phyloP scores from a whole-genome alignment of 371 early-diverging fungal species.

The Mortierella sp. region DNA sequence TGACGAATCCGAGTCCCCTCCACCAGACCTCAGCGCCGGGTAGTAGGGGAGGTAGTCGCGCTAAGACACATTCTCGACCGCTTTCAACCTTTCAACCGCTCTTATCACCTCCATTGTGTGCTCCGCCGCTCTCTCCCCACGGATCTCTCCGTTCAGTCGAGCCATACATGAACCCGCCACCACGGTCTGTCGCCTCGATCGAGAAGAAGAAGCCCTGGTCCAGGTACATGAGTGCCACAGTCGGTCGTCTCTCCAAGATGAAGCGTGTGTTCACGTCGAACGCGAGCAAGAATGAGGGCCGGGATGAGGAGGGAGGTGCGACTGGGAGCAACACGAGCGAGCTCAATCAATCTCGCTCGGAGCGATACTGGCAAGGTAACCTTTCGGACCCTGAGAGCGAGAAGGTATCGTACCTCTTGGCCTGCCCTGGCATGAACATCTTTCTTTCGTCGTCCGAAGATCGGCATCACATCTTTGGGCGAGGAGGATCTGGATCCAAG shows the following conservation, averaged over 20 bases:
- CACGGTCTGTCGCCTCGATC: conserved; percentile 12
- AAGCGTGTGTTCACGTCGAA: conserved; percentile 32
- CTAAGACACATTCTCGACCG: conserved; percentile 21
- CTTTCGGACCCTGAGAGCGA: conserved; percentile 24
- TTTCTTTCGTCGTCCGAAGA: conserved; percentile 18
- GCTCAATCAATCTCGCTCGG: conserved; percentile 4
- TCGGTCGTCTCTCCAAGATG: conserved; percentile 40
- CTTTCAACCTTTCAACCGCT: conserved; percentile 2
- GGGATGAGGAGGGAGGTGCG: neutral
- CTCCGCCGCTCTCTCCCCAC: conserved; percentile 5
- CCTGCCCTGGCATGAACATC: conserved; percentile 25
- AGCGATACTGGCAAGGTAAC: conserved; percentile 22
- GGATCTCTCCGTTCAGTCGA: conserved; percentile 27
- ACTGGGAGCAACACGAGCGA: neutral
- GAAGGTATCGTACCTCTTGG: conserved; percentile 27
- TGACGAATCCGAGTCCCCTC: neutral
- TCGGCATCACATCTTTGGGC: conserved; percentile 12
- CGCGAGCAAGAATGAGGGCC: conserved; percentile 15
- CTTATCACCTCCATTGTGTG: neutral
- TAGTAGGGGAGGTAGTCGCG: conserved; percentile 8
- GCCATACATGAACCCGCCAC: conserved; percentile 53
- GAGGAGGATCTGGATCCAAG: conserved; percentile 4
- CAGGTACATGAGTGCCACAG: conserved; percentile 39
- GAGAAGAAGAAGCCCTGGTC: conserved; percentile 45
- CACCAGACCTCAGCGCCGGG: neutral